A percentile compares a stretch with the other conserved stretches of the same genome.
phyloP scores from a whole-genome alignment of 2,329 filamentous ascomycete genomes.

The Aspergillus novofumigatus region DNA sequence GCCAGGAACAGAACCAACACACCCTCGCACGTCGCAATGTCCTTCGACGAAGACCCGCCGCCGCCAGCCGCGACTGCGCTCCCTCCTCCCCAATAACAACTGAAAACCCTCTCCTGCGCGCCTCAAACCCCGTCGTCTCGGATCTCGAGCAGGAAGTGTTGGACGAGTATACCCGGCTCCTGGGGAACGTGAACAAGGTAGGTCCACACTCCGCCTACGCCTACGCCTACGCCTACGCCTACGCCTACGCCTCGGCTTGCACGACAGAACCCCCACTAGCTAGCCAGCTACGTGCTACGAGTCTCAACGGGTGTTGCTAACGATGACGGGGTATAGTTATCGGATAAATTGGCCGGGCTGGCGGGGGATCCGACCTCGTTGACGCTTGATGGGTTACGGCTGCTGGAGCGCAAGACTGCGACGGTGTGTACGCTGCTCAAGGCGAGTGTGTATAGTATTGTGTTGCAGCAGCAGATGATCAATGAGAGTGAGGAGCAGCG shows the following conservation, averaged over 20 bases:
- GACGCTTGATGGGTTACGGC: conserved; percentile 71
- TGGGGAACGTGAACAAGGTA: conserved; percentile 89
- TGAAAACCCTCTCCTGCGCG: conserved; percentile 35
- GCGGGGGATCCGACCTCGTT: conserved; percentile 68
- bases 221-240: too few species aligned
- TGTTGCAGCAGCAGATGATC: conserved; percentile 92
- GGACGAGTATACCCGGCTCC: conserved; percentile 83
- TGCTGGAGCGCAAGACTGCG: conserved; percentile 89
- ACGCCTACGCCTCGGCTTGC: not conserved
- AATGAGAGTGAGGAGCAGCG: conserved; percentile 49
- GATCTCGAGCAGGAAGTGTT: conserved; percentile 90
- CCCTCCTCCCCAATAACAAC: conserved; percentile 13
- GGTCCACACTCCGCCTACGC: too few species aligned
- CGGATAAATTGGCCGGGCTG: conserved; percentile 49
- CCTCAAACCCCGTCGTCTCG: conserved; percentile 49
- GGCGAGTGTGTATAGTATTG: conserved; percentile 97
- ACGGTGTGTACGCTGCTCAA: conserved; percentile 94
- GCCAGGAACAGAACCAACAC: not conserved
- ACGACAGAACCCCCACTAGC: too few species aligned
- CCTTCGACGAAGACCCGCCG: conserved; percentile 3
- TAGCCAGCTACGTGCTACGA: not conserved
- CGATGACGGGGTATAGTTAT: conserved; percentile 21
- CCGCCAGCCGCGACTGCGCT: conserved; percentile 11
- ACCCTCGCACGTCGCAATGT: not conserved
- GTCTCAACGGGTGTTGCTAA: not conserved